Conservation (phyloP, 345 rosid species). For the Boechera divaricarpa region DNA sequence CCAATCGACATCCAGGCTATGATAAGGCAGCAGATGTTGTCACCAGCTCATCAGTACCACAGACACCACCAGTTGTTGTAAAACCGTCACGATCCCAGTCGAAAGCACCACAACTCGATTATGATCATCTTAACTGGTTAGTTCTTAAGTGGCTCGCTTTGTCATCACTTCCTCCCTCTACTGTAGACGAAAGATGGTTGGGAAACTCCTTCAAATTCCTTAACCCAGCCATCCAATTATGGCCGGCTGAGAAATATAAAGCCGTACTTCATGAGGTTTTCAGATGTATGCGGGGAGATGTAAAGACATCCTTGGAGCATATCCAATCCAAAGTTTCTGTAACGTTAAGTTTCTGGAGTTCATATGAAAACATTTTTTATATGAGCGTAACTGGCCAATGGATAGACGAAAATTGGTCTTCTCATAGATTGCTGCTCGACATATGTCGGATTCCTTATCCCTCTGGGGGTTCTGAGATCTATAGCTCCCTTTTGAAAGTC, state of each 20-base stretch:
- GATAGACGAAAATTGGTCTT: slow-evolving; percentile 86
- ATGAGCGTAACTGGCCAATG: slow-evolving; percentile 90
- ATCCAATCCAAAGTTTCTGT: slow-evolving; percentile 79
- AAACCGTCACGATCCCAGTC: slow-evolving; percentile 64
- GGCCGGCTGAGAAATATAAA: slow-evolving; percentile 78
- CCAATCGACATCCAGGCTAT: slow-evolving; percentile 92
- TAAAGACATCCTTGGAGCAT: slow-evolving; percentile 65
- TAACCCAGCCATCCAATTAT: slow-evolving; percentile 75
- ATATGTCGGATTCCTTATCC: slow-evolving; percentile 82
- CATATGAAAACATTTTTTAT: slow-evolving; percentile 71
- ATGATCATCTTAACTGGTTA: slow-evolving; percentile 93
- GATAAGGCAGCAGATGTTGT: slow-evolving; percentile 69
- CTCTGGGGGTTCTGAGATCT: slow-evolving; percentile 69
- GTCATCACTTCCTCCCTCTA: slow-evolving; percentile 84
- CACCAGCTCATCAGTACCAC: slow-evolving; percentile 55
- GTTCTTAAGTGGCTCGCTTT: slow-evolving; percentile 84
- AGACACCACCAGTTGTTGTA: slow-evolving; percentile 43
- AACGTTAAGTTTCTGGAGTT: slow-evolving; percentile 80
- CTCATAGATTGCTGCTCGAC: slow-evolving; percentile 74
- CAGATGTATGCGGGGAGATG: slow-evolving; percentile 92
- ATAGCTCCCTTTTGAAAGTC: slow-evolving; percentile 61
- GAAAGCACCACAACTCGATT: slow-evolving; percentile 67
- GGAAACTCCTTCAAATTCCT: slow-evolving; percentile 82
- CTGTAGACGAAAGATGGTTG: slow-evolving; percentile 78
- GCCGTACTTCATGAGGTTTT: slow-evolving; percentile 72